A percentile compares a stretch with the other conserved stretches of the same genome.
Evolutionary conservation across 441 rosid species (phyloP).

Genomic region (Raphanus hybrid): DNA sequence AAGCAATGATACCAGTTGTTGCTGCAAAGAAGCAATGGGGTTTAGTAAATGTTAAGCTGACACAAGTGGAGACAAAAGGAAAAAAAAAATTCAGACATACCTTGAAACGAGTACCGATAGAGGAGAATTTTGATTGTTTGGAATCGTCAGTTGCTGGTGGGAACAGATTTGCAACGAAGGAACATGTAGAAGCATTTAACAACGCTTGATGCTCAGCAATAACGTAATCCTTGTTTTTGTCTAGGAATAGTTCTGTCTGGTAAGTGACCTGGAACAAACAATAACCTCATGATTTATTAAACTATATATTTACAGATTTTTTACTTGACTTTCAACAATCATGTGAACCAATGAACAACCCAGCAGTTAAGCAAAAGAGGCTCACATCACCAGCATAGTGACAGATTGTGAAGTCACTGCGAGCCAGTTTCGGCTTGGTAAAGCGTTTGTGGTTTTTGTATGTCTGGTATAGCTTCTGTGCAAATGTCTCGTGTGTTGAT

Average conservation of each 20-base stretch:
- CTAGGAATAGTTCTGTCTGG: slow-evolving; percentile 84
- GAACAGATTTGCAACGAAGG: slow-evolving; percentile 77
- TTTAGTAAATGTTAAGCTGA: no score
- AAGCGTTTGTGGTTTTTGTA: slow-evolving; percentile 86
- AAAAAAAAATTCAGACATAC: slow-evolving; percentile 46
- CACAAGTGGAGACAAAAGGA: slow-evolving; percentile 26
- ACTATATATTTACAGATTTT: slow-evolving; percentile 21
- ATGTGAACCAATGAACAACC: slow-evolving; percentile 3
- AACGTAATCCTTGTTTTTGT: slow-evolving; percentile 89
- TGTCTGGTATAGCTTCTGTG: slow-evolving; percentile 92
- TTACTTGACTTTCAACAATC: slow-evolving; percentile 10
- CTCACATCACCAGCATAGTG: slow-evolving; percentile 96
- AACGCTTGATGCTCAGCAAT: no score
- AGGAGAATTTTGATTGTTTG: slow-evolving; percentile 84
- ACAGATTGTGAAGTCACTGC: slow-evolving; percentile 84
- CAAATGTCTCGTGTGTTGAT: slow-evolving; percentile 92
- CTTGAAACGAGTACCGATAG: slow-evolving; percentile 93
- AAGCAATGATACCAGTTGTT: slow-evolving; percentile 82
- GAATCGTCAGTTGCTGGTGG: slow-evolving; percentile 74
- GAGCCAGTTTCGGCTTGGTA: slow-evolving; percentile 83
- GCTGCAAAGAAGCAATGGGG: slow-evolving; percentile 51
- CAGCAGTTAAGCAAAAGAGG: slow-evolving; percentile 22
- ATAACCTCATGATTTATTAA: no score
- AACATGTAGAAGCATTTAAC: slow-evolving; percentile 56
- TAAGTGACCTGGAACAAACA: slow-evolving; percentile 83